phyloP scores from a whole-genome alignment of 1,284 basidiomycete genomes.

The Meira nashicola region DNA sequence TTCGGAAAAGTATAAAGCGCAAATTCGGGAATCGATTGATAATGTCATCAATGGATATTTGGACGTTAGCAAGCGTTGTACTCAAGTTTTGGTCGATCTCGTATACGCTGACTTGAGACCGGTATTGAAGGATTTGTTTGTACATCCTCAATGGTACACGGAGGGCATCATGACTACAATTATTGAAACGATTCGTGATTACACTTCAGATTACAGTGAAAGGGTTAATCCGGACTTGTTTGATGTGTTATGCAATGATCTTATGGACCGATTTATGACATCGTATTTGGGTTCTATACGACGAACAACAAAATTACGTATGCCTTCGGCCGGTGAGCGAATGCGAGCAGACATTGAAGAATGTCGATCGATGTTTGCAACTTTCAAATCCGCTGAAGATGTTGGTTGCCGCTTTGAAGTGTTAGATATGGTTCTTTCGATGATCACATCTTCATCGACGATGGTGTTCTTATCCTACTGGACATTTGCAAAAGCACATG shows the following conservation, averaged over 20 bases:
- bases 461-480: conserved; percentile 86
- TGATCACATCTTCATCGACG: conserved; percentile 83
- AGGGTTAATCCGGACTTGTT: conserved; percentile 87
- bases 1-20: conserved; percentile 79
- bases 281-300: conserved; percentile 85
- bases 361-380: conserved; percentile 74
- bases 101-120: conserved; percentile 92
- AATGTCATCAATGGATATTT: conserved; percentile 96
- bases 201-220: conserved; percentile 83
- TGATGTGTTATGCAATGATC: conserved; percentile 85
- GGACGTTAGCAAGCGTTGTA: conserved; percentile 95
- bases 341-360: conserved; percentile 76
- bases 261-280: conserved; percentile 85
- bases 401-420: conserved; percentile 79
- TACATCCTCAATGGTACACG: conserved; percentile 59
- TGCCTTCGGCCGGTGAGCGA: conserved; percentile 75
- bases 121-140: conserved; percentile 80
- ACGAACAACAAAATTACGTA: conserved; percentile 76
- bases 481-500: conserved; percentile 92
- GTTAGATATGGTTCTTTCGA: conserved; percentile 67
- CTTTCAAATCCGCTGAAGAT: conserved; percentile 73
- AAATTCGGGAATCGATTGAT: conserved; percentile 81
- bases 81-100: conserved; percentile 84
- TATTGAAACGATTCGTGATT: conserved; percentile 91
- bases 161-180: conserved; percentile 75